phyloP scores from a whole-genome alignment of 345 rosid species.

The Salix suchowensis region DNA sequence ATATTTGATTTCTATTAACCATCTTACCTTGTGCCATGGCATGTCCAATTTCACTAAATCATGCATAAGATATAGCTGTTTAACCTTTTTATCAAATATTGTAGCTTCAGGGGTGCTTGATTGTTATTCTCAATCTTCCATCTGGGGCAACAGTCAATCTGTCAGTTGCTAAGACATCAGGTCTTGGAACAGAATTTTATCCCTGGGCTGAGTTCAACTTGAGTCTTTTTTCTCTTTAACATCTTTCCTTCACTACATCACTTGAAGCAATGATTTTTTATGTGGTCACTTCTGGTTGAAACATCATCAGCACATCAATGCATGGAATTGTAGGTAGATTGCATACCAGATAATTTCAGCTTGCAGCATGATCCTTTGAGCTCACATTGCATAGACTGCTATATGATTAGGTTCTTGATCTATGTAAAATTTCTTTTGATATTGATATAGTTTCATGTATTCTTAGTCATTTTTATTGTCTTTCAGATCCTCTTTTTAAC shows the following conservation, averaged over 20 bases:
- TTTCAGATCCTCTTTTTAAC: slow-evolving; percentile 49
- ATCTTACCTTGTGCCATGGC: neutral
- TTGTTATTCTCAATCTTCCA: neutral
- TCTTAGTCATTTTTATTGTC: neutral
- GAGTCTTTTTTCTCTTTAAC: neutral
- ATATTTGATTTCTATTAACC: neutral
- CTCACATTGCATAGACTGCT: neutral
- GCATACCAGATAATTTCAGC: neutral
- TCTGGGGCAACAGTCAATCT: neutral
- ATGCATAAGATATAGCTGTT: neutral
- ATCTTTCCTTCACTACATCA: neutral
- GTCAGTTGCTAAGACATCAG: neutral
- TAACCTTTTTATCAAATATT: neutral
- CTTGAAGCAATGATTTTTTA: neutral
- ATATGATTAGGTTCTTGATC: neutral
- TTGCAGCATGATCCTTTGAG: neutral
- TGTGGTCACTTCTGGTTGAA: neutral
- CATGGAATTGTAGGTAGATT: neutral
- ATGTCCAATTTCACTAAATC: neutral
- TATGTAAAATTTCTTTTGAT: neutral
- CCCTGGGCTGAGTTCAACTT: neutral
- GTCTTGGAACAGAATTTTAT: neutral
- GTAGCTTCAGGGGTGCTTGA: neutral
- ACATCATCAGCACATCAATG: neutral
- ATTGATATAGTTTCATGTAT: neutral